Conservation (phyloP, 73 alveolate species). For the Stentor roeselii region DNA sequence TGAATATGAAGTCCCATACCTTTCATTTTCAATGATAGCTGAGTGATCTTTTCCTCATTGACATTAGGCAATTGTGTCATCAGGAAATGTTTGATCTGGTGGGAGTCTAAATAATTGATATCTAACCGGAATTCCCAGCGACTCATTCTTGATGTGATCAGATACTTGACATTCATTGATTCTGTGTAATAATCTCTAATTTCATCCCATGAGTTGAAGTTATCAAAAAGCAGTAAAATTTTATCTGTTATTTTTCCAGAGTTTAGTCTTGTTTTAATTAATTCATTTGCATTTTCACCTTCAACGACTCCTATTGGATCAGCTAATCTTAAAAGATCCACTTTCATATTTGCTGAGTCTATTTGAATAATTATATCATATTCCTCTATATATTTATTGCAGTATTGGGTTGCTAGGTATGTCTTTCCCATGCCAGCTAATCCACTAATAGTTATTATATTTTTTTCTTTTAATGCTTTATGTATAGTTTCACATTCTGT, state of each 20-base stretch:
- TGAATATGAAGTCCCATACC: background rate
- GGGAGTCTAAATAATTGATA: background rate
- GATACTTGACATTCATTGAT: background rate
- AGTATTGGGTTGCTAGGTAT: background rate
- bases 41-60: background rate
- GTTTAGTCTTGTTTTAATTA: background rate
- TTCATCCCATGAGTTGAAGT: no score
- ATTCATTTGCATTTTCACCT: background rate
- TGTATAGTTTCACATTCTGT: background rate
- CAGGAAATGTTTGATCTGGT: background rate
- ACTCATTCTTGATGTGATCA: background rate
- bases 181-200: background rate
- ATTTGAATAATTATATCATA: no score
- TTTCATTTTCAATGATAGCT: background rate
- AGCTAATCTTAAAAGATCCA: background rate
- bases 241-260: background rate
- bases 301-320: background rate
- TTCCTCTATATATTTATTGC: background rate
- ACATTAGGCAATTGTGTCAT: background rate
- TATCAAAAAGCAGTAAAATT: background rate
- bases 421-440: background rate
- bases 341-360: background rate
- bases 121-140: background rate
- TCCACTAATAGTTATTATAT: background rate
- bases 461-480: no score